Evolutionary conservation across 139 green algal species (phyloP), one percentile per base, ranked within the genome.

Genomic region (Pedinophyceae sp.): DNA sequence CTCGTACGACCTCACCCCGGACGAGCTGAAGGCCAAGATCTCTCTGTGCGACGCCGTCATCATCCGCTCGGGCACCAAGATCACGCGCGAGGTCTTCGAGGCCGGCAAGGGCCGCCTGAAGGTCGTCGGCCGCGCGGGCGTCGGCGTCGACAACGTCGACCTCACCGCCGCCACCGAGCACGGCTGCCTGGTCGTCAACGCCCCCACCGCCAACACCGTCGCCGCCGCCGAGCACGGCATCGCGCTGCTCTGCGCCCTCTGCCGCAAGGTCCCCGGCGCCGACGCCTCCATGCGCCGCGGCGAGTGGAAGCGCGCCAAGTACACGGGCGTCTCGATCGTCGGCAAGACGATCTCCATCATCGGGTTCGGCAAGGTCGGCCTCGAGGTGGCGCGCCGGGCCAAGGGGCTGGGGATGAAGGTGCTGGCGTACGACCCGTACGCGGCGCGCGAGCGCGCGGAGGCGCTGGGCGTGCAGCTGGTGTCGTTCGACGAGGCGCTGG

Each of bases 71-170:
- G 88, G 65, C 25, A 95, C 88, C 23, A 84, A 95, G 73, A 77
- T 94, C 15, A 89, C 82, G 1, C 66, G 81, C 18, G 80, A 79
- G 49, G 82, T 97, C 30, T 94, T 97, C 56, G 81, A 95, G 67
- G 88, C 88, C 2, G 57, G 73, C 56, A 85, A 82, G 29, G 88
- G 88, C 3, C 67, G 87, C n/a, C 72, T 97, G 7, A 93, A 90
- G 69, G 88, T 97, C 24, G 88, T 97, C 2, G 88, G 87, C 30
- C 74, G 88, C 16, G 88, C 88, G 1, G 88, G 88, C 23, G 88
- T 97, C 17, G 88, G 88, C 38, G 84, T 96, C 19, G 88, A 97
- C 73, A 97, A 97, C 55, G 82, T 97, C 2, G 88, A 97, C 58
- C 69, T 97, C 3, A 68, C 77, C 10, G 87, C 88, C 10, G 88